Evolutionary conservation across 768 basidiomycete species (phyloP), one percentile per base, ranked within the genome.

Genomic region (Sarcodon aspratus): DNA sequence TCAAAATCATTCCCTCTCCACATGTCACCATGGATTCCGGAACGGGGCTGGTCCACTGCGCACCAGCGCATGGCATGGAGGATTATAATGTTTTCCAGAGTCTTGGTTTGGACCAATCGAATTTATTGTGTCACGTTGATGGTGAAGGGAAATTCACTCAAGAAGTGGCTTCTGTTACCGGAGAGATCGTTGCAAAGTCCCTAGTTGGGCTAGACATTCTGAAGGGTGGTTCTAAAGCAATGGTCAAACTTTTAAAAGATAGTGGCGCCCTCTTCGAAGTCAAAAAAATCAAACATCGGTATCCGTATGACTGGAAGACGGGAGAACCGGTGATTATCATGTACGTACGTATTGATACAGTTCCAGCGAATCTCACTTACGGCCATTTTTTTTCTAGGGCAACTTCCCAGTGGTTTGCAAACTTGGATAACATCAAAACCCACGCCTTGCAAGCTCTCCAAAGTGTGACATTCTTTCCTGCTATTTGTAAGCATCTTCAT

Each of bases 371-470:
- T 21, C 32, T 31, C 36, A n/a, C 15, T 49, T 9, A 49, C 33
- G 3, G 13, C 31, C 31, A n/a, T 11, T 35, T 9, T n/a, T 6
- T n/a, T 46, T 6, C 54, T 42, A 90, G 90, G 12, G 89, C 93
- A 0, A 97, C 94, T 1, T 90, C 88, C 0, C 95, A 98, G 56
- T 99, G 95, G 95, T 99, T 99, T 60, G 92, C 94, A 3, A 88
- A 95, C 59, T 67, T 98, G 18, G 87, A 87, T 45, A 67, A 71
- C 40, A 85, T 99, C 67, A 96, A 96, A 59, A 73, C 76, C 0
- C 63, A 73, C 45, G 92, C 95, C 0, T 57, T 94, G 18, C 54
- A 68, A 7, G 82, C 89, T 0, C 72, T 97, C 9, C 61, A 78
- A 43, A 63, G 69, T 1, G 89, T 97, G 15, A 54, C 71, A 0